These are phyloP conservation scores for Casaregolazyma suthepensis DNA, from an alignment of 1,139 yeast genomes.

Conservation along the genomic window DNA sequence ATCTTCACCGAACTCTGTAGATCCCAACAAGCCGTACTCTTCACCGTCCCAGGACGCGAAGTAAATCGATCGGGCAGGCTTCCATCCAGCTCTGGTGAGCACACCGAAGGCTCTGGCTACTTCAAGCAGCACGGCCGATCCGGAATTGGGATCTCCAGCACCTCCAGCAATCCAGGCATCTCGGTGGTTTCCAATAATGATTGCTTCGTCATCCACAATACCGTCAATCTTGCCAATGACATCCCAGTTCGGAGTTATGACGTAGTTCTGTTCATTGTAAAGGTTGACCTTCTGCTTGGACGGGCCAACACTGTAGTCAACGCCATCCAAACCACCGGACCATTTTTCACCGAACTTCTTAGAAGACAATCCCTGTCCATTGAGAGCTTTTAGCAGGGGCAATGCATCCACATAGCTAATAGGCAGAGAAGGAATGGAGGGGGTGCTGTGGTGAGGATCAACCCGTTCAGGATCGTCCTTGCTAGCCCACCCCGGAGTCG, in stretches of 20 bases:
- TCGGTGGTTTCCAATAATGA: constrained; percentile 62
- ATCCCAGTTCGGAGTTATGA: constrained; percentile 51
- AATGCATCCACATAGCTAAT: constrained; percentile 51
- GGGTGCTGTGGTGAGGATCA: constrained; percentile 47
- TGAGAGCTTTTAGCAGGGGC: constrained; percentile 48
- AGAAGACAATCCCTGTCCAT: constrained; percentile 46
- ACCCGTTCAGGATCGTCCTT: constrained; percentile 45
- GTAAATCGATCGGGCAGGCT: constrained; percentile 53
- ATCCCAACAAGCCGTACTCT: constrained; percentile 61
- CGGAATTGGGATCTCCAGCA: constrained; percentile 67
- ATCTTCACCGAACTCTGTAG: constrained; percentile 65
- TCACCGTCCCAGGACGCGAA: constrained; percentile 74
- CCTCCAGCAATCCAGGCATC: constrained; percentile 73
- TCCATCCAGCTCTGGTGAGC: constrained; percentile 50
- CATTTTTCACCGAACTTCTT: constrained; percentile 36
- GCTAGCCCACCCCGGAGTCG: constrained; percentile 78
- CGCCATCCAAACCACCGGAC: constrained; percentile 44
- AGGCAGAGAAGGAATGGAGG: constrained; percentile 59
- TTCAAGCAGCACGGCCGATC: constrained; percentile 55
- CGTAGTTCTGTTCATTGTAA: constrained; percentile 52
- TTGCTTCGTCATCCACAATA: constrained; percentile 42
- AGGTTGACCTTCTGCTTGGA: constrained; percentile 47
- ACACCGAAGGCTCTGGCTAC: constrained; percentile 49
- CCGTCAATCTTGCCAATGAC: constrained; percentile 56
- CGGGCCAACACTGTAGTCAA: constrained; percentile 58